phyloP scores from a whole-genome alignment of 768 basidiomycete genomes.

The Psilocybe azurescens region DNA sequence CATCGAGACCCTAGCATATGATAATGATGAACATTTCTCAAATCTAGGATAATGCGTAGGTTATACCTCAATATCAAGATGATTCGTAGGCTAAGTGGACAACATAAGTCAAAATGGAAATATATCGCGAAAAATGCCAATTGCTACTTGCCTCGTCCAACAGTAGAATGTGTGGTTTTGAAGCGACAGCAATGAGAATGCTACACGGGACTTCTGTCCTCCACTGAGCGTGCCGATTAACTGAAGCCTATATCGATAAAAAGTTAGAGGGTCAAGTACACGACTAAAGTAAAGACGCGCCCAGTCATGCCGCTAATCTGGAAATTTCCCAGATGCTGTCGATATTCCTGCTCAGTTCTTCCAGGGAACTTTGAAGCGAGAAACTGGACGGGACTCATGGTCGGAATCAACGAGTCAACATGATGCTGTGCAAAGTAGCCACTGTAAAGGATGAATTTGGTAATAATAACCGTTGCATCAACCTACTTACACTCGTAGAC shows the following conservation, averaged over 20 bases:
- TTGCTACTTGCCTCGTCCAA: conserved; percentile 82
- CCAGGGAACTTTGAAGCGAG: conserved; percentile 93
- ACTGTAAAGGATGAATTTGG: conserved; percentile 41
- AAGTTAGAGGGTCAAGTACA: conserved; percentile 4
- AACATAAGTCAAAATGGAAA: conserved; percentile 9
- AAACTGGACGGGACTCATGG: conserved; percentile 93
- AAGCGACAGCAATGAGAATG: conserved; percentile 86
- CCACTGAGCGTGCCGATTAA: conserved; percentile 91
- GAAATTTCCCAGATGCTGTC: conserved; percentile 94
- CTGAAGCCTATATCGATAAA: conserved; percentile 60
- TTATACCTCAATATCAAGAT: conserved; percentile 89
- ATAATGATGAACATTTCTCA: conserved; percentile 4
- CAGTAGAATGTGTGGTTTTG: conserved; percentile 89
- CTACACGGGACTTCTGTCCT: conserved; percentile 96
- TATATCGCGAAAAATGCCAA: background rate
- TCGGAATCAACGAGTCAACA: conserved; percentile 86
- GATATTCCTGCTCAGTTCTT: conserved; percentile 94
- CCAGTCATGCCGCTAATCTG: conserved; percentile 97
- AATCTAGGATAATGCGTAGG: background rate
- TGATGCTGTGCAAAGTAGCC: conserved; percentile 97
- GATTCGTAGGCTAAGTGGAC: conserved; percentile 81
- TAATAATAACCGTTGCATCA: background rate
- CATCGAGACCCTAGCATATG: conserved; percentile 81
- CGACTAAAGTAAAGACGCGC: conserved; percentile 39
- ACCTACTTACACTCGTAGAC: conserved; percentile 77